A percentile compares a stretch with the other conserved stretches of the same genome.
phyloP scores from a whole-genome alignment of 305 asterid species.

The Petunia hybrid region DNA sequence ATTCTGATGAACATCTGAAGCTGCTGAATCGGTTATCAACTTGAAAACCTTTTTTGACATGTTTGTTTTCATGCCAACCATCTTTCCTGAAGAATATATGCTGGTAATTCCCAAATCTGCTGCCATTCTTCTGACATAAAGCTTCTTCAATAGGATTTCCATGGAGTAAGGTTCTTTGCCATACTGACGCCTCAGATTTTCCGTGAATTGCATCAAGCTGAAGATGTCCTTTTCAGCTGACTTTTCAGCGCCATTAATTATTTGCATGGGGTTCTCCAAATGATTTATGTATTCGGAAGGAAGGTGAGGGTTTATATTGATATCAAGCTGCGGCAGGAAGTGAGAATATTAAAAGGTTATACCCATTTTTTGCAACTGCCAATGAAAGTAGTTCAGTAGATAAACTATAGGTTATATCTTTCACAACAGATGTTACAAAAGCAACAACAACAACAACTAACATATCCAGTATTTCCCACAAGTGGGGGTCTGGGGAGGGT shows the following conservation, averaged over 20 bases:
- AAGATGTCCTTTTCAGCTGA: constrained; percentile 87
- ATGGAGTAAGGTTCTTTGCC: constrained; percentile 97
- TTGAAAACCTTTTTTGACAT: constrained; percentile 84
- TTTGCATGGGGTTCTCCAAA: constrained; percentile 92
- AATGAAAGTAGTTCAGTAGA: constrained; percentile 23
- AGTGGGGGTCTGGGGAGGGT: too few relatives aligned
- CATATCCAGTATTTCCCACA: too few relatives aligned
- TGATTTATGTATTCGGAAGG: constrained; percentile 93
- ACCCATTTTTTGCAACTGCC: constrained; percentile 14
- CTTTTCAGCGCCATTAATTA: constrained; percentile 76
- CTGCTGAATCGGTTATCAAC: constrained; percentile 80
- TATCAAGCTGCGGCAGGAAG: constrained; percentile 67
- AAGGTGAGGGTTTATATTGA: constrained; percentile 85
- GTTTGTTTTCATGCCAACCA: constrained; percentile 82
- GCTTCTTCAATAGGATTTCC: constrained; percentile 94
- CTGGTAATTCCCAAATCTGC: constrained; percentile 88
- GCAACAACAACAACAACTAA: background rate
- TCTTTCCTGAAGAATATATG: constrained; percentile 78
- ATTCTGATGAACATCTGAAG: constrained; percentile 71
- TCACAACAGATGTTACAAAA: background rate
- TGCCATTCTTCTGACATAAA: constrained; percentile 93
- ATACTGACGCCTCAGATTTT: constrained; percentile 80
- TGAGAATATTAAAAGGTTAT: constrained; percentile 10
- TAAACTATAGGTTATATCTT: constrained; percentile 25
- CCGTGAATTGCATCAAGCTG: constrained; percentile 86